Percentiles rank a stretch among this genome's conserved stretches.
Conservation (phyloP, 164 flowering plant species). For the Santalum album region DNA sequence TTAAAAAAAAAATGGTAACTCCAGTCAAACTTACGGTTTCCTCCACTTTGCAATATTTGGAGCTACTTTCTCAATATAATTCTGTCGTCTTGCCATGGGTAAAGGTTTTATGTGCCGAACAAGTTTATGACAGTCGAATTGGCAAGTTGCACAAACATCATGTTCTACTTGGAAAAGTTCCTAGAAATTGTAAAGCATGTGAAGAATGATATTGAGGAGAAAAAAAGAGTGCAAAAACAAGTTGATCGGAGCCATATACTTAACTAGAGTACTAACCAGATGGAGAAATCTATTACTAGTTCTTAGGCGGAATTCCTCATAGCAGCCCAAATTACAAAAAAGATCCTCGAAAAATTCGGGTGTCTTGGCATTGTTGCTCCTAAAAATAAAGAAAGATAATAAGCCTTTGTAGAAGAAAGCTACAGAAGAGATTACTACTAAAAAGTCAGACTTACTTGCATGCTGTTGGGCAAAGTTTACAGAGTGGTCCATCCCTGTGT, state of each 20-base stretch:
- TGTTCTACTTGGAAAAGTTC: slow-evolving; percentile 76
- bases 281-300: slow-evolving; percentile 71
- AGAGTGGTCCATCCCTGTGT: slow-evolving; percentile 89
- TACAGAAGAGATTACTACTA: background rate
- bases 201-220: background rate
- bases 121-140: slow-evolving; percentile 77
- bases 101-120: slow-evolving; percentile 52
- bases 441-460: slow-evolving; percentile 51
- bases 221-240: background rate
- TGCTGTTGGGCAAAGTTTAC: slow-evolving; percentile 82
- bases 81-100: slow-evolving; percentile 37
- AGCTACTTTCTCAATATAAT: slow-evolving; percentile 54
- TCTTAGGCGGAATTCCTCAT: slow-evolving; percentile 69
- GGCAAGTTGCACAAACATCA: slow-evolving; percentile 77
- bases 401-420: background rate
- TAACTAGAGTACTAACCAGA: slow-evolving; percentile 38
- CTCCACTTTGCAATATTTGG: slow-evolving; percentile 51
- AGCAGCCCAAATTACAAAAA: slow-evolving; percentile 70
- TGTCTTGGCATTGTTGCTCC: slow-evolving; percentile 56
- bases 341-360: slow-evolving; percentile 90
- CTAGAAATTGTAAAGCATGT: slow-evolving; percentile 25
- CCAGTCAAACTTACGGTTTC: slow-evolving; percentile 50
- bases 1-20: no score
- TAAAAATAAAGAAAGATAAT: slow-evolving; percentile 23
- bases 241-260: background rate